Evolutionary conservation across 2,329 filamentous ascomycete genomes (phyloP).

Genomic region (Chaetomiaceae sp.): DNA sequence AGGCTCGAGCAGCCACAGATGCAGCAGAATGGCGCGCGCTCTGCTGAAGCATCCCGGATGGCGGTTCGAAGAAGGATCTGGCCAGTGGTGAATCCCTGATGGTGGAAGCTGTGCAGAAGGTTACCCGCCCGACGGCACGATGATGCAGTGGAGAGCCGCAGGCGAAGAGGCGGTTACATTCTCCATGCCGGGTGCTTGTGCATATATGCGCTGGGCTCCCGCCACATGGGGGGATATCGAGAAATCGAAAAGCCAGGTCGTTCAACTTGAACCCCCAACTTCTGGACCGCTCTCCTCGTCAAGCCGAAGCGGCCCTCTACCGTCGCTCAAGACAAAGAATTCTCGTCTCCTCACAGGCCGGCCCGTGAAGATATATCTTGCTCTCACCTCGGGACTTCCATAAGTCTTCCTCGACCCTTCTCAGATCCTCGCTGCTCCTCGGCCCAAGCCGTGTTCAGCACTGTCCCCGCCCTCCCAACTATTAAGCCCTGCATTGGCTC

Average conservation of each 20-base stretch:
- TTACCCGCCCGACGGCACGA: conserved; percentile 14
- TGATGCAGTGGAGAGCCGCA: not conserved
- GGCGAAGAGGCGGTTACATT: not conserved
- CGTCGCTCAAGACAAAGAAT: not conserved
- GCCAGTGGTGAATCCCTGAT: conserved; percentile 4
- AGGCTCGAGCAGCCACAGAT: conserved; percentile 3
- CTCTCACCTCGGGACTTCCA: too few relatives aligned
- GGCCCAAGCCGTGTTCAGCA: too few relatives aligned
- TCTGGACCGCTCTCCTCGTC: not conserved
- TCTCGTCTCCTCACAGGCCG: conserved; percentile 11
- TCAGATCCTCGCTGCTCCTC: too few relatives aligned
- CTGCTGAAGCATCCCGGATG: conserved; percentile 9
- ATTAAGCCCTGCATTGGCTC: too few relatives aligned
- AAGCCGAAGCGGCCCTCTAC: not conserved
- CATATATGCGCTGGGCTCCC: conserved; percentile 5
- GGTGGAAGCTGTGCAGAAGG: conserved; percentile 13
- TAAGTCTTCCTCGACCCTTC: too few relatives aligned
- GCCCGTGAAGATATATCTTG: conserved; percentile 12
- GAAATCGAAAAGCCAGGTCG: not conserved
- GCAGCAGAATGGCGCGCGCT: conserved; percentile 21
- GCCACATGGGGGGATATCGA: not conserved
- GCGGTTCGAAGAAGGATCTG: not conserved
- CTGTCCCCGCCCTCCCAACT: too few relatives aligned
- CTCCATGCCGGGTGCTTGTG: not conserved
- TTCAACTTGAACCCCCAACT: not conserved